Base-by-base conservation (phyloP, 140 eudicot species). In the Flaveria floridana region DNA sequence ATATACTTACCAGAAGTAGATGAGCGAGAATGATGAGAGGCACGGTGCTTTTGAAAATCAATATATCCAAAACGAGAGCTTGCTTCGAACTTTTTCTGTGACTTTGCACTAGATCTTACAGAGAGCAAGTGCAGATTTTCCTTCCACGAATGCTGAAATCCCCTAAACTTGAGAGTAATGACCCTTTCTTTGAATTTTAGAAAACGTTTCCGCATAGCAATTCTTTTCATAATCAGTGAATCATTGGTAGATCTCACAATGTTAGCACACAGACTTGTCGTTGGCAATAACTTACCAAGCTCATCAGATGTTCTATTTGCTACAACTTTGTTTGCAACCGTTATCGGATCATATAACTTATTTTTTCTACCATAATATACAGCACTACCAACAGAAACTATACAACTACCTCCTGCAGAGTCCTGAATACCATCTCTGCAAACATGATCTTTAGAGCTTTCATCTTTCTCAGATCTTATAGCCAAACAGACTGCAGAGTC, bases 101-200 rank as follows among this genome's bases (percentile, higher is more conserved):
- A 74, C 84, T 87, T 95, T 9, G 73, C 70, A 21, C 87, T 82
- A 37, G 51, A 28, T 72, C 78, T 91, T 80, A 85, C 21, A 47
- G 92, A 89, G 62, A 84, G 92, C 65, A 83, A 20, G 3, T 76
- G 86, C 62, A 86, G 41, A 55, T 87, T 90, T 86, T 91, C 91
- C 77, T 87, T 87, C 97, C 97, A 95, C 10, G 84, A 77, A 68
- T 86, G 83, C 62, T 80, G 96, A 76, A 84, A 75, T 20, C 83
- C 88, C 61, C 83, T 82, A 78, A 81, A 95, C 86, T 95, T 91
- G 7, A 87, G 80, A 10, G 82, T 71, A 46, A 79, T 28, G 28
- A 80, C 92, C 73, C 87, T 86, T 83, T 91, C 99, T 78, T 89
- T 95, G 26, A 91, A 82, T 26, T 69, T 87, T 39, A 78, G 20